These are phyloP conservation scores for Tetrahymena elliotti DNA, from an alignment of 73 alveolate species.

Conservation along the genomic window DNA sequence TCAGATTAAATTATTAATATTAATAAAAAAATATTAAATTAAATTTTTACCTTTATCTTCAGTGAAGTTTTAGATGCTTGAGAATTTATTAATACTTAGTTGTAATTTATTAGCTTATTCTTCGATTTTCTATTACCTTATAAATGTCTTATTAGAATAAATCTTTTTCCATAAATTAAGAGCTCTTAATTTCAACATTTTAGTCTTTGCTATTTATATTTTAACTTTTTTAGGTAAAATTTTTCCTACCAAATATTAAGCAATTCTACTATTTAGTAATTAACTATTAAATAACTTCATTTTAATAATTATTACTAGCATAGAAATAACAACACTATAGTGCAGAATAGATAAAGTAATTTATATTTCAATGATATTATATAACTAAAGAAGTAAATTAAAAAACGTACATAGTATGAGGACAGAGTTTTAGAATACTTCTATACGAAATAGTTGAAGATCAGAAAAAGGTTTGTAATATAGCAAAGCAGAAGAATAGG, in stretches of 20 bases:
- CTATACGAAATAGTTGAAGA: neutral
- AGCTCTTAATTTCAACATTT: neutral
- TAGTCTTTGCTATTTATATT: too few species aligned
- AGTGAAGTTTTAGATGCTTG: neutral
- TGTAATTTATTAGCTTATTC: neutral
- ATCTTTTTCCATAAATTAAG: neutral
- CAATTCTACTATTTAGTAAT: neutral
- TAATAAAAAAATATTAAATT: too few species aligned
- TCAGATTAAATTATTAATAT: too few species aligned
- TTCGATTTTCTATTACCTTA: neutral
- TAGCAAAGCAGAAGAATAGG: neutral
- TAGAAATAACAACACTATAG: neutral
- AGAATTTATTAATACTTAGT: neutral
- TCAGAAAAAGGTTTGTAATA: neutral
- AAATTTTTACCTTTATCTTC: neutral
- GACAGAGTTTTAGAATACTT: neutral
- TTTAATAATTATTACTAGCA: neutral
- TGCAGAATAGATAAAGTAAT: neutral
- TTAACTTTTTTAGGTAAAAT: neutral
- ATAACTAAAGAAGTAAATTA: neutral
- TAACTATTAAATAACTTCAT: neutral
- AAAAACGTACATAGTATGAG: neutral
- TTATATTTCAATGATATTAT: neutral
- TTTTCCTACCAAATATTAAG: too few species aligned
- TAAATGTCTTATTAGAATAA: too few species aligned